Conservation (phyloP, 1,284 basidiomycete genomes). For the Cryptococcus floricola region DNA sequence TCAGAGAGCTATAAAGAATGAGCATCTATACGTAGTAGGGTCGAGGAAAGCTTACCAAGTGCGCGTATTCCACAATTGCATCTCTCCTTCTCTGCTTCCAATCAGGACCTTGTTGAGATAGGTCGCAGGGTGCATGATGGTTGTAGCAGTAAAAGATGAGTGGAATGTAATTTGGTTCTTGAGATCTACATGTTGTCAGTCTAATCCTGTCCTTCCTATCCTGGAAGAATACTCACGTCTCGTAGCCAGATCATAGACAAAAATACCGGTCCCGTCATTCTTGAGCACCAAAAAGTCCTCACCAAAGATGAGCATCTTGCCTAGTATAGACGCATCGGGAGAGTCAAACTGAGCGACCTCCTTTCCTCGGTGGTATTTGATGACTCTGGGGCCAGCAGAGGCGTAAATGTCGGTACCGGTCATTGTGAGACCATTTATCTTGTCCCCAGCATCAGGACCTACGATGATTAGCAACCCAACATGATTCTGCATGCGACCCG, state of each 20-base stretch:
- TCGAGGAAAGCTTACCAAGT: constrained; percentile 59
- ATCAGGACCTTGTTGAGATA: constrained; percentile 96
- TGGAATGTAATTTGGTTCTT: constrained; percentile 58
- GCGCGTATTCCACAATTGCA: constrained; percentile 93
- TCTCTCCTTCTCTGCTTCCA: constrained; percentile 70
- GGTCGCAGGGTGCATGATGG: constrained; percentile 86
- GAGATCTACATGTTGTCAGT: constrained; percentile 21
- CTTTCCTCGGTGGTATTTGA: constrained; percentile 83
- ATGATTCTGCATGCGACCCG: background rate
- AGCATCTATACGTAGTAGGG: background rate
- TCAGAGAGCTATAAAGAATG: constrained; percentile 42
- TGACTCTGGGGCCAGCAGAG: constrained; percentile 63
- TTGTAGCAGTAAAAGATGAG: constrained; percentile 68
- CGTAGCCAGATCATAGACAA: constrained; percentile 66
- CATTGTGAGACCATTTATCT: constrained; percentile 73
- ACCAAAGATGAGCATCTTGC: constrained; percentile 68
- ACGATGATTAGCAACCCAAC: constrained; percentile 4
- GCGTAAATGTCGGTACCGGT: constrained; percentile 85
- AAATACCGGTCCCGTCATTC: constrained; percentile 72
- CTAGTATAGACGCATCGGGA: constrained; percentile 43
- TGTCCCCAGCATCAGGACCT: constrained; percentile 73
- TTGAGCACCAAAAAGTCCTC: constrained; percentile 72
- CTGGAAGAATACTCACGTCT: background rate
- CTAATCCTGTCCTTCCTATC: background rate
- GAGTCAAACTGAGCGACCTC: constrained; percentile 49